Evolutionary conservation across 495 filamentous ascomycete species (phyloP), one percentile per base, ranked within the genome.

Genomic region (Glarea lozoyensis): DNA sequence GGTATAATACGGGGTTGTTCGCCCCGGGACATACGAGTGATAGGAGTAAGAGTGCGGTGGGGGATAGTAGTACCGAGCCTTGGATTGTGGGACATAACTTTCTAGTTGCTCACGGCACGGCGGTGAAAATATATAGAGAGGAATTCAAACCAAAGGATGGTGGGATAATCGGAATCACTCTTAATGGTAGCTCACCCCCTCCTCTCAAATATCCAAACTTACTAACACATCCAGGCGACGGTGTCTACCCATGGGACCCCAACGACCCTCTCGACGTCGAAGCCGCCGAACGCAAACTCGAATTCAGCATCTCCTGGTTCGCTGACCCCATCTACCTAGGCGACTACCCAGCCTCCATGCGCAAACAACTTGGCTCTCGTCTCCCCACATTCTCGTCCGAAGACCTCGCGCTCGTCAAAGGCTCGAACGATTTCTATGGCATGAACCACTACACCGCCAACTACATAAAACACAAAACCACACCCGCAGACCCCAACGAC

Each of bases 361-460:
- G 71, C 43, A 78, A 79, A 59, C 81, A 86, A 60, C 73, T 86
- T 9, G 81, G 83, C 27, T 63, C 78, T 54, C 73, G 82, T 4
- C 68, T 88, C 37, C 82, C 81, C 11, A 64, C 67, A 13, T 85
- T 78, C 60, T 79, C 78, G 0, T 46, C 67, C 17, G 77, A 85
- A 49, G 84, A 86, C 50, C 55, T 71, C 6, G 76, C 74, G 2
- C 68, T 86, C 6, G 76, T 87, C 32, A 69, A 81, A 39, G 82
- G 81, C 30, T 83, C 78, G 58, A 86, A 86, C 57, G 81, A 87
- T 63, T 87, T 87, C 60, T 86, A 86, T 62, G 82, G 83, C 49
- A 85, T 86, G 82, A 86, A 87, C 68, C 82, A 86, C 67, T 86
- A 88, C 69, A 86, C 82, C 42, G 79, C 82, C 53, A 82, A 86